Evolutionary conservation across 805 yeast species (phyloP).

Genomic region (Metschnikowia hibisci): DNA sequence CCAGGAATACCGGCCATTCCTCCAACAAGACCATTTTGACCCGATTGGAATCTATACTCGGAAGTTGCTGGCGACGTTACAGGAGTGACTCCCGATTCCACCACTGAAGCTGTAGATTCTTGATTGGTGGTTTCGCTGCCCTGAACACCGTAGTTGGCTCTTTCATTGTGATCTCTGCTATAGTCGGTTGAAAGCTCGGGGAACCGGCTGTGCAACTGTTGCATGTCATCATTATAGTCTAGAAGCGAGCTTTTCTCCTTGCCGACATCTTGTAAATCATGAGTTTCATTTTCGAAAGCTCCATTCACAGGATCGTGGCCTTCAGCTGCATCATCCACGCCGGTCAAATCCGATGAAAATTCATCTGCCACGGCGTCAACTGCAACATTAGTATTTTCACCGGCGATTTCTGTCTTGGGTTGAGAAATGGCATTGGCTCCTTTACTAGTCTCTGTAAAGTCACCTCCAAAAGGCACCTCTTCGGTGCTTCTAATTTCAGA

Average conservation of each 20-base stretch:
- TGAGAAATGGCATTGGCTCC: neutral
- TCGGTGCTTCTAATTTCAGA: neutral
- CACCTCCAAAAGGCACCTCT: neutral
- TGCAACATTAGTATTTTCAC: neutral
- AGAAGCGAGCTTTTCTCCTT: constrained; percentile 3
- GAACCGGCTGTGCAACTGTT: constrained; percentile 23
- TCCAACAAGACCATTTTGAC: constrained; percentile 31
- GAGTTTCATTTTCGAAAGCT: constrained; percentile 26
- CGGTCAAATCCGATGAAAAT: constrained; percentile 22
- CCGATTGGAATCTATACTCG: constrained; percentile 42
- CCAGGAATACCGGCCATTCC: constrained; percentile 44
- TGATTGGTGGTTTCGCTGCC: constrained; percentile 25
- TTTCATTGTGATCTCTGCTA: constrained; percentile 2
- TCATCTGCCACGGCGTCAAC: constrained; percentile 7
- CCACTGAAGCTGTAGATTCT: constrained; percentile 30
- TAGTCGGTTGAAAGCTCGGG: constrained; percentile 32
- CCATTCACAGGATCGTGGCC: constrained; percentile 9
- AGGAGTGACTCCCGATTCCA: constrained; percentile 40
- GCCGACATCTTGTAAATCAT: constrained; percentile 6
- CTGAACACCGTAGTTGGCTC: constrained; percentile 4
- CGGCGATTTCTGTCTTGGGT: neutral
- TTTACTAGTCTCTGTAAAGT: neutral
- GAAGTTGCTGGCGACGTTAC: constrained; percentile 47
- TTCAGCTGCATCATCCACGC: constrained; percentile 14
- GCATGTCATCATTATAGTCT: constrained; percentile 15